Conservation (phyloP, 140 eudicot species). For the Cichorium intybus region DNA sequence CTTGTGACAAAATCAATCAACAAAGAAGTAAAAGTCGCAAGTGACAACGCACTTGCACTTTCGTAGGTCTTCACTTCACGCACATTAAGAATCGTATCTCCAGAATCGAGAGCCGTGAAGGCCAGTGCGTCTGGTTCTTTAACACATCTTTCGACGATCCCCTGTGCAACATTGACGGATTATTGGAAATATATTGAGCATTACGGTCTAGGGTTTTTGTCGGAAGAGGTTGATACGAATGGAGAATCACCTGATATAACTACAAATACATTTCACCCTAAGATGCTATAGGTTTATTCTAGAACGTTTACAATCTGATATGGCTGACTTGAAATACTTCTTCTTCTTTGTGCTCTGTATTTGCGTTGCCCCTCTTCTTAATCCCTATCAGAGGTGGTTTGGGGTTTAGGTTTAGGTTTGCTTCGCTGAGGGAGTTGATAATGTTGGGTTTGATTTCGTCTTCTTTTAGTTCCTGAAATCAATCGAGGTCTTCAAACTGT, state of each 20-base stretch:
- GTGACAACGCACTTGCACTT: constrained; percentile 86
- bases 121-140: constrained; percentile 73
- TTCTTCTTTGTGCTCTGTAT: no score
- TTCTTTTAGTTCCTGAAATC: constrained; percentile 52
- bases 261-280: no score
- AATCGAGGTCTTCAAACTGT: constrained; percentile 55
- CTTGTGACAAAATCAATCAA: constrained; percentile 93
- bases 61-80: constrained; percentile 76
- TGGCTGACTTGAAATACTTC: no score
- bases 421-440: constrained; percentile 63
- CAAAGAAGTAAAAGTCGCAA: no score
- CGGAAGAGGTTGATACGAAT: no score
- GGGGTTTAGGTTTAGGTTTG: no score
- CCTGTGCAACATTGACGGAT: constrained; percentile 46
- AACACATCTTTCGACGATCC: constrained; percentile 49
- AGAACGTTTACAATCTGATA: no score
- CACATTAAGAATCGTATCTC: constrained; percentile 56
- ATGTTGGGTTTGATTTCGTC: constrained; percentile 44
- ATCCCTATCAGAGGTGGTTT: constrained; percentile 51
- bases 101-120: constrained; percentile 68
- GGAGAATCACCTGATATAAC: no score
- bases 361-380: no score
- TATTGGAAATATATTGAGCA: constrained; percentile 29
- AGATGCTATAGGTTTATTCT: no score
- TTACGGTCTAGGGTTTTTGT: no score